Conservation (phyloP, 768 basidiomycete species). For the Auricularia auricula-judae region DNA sequence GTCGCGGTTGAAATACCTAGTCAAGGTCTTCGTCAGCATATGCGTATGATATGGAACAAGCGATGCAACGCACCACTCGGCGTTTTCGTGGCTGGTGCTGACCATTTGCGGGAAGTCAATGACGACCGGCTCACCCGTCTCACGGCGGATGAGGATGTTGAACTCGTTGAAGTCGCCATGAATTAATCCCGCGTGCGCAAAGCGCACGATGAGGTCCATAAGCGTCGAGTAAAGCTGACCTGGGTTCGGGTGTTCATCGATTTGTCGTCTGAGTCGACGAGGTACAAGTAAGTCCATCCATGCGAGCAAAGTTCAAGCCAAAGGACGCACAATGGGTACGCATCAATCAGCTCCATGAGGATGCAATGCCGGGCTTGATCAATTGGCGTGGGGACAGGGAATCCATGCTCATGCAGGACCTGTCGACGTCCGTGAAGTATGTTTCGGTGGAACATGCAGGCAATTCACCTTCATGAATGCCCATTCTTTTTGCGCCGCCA, state of each 20-base stretch:
- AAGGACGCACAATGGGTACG: conserved; percentile 76
- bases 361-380: conserved; percentile 94
- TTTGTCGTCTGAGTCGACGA: conserved; percentile 56
- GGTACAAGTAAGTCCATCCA: neutral
- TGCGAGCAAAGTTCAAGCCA: neutral
- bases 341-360: conserved; percentile 92
- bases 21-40: conserved; percentile 5
- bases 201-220: conserved; percentile 94
- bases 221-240: conserved; percentile 82
- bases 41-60: neutral
- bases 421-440: conserved; percentile 18
- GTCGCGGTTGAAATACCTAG: conserved; percentile 97
- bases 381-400: conserved; percentile 87
- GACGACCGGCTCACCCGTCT: conserved; percentile 66
- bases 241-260: conserved; percentile 71
- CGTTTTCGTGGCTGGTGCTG: conserved; percentile 90
- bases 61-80: conserved; percentile 64
- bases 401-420: conserved; percentile 85
- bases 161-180: conserved; percentile 99
- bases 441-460: neutral
- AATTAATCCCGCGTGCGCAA: conserved; percentile 89
- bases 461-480: conserved; percentile 88
- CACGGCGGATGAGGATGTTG: conserved; percentile 86
- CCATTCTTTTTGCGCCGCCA: conserved; percentile 96
- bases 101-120: conserved; percentile 99